Evolutionary conservation across 140 eudicot genomes (phyloP), one percentile per base, ranked within the genome.

Genomic region (Anethum foeniculum): DNA sequence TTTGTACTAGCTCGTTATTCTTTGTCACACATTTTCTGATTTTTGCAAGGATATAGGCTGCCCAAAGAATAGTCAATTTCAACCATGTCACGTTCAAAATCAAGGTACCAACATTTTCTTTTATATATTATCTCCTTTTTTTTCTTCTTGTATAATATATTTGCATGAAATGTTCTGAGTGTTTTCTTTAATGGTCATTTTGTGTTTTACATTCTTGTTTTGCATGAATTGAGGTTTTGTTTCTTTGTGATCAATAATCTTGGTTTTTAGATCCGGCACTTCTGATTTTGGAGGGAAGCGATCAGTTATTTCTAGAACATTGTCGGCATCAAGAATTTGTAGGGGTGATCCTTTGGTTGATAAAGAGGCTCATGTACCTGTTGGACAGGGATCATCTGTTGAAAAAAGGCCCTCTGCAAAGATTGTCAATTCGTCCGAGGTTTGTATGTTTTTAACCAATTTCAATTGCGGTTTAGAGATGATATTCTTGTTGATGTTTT

Each of bases 291-390:
- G 90, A 81, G 86, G 84, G 23, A 90, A 90, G 91, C 84, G 82
- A 36, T 90, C 95, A 4, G 72, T 87, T 81, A 28, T 88, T 19
- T 85, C 87, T 46, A 87, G 89, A 82, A 87, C 91, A 83, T 78
- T 92, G 65, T 88, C 90, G 71, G 92, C 93, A 69, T 85, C 91
- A 4, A 88, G 79, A 84, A 49, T 90, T 71, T 92, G 96, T 78
- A 86, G 97, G 87, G 96, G 97, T 19, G 93, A 90, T 81, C 87
- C 84, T 39, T 51, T 88, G 72, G 74, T 88, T 77, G 96, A 90
- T 43, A 80, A 85, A 78, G 81, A 83, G 34, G 95, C 97, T 72
- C 85, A 88, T 75, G 86, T 88, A 14, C 82, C 93, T 48, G 83
- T 81, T 81, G 92, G 82, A 25, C 72, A 48, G 32, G 71, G 71